Conservation (phyloP, 23 red algal species). For the Gracilariopsis chorda region DNA sequence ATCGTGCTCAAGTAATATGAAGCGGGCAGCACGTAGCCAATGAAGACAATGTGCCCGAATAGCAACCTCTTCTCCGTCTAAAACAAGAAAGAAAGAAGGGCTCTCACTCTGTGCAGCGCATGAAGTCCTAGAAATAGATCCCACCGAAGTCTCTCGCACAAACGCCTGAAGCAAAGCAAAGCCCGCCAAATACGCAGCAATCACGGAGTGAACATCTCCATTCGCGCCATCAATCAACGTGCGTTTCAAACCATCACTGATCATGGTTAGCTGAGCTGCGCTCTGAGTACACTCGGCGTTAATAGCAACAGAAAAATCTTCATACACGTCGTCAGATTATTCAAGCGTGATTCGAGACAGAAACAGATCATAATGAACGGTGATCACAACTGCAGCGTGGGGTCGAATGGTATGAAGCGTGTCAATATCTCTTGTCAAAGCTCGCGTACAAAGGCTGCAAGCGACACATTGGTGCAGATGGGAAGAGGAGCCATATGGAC, state of each 20-base stretch:
- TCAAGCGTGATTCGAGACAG: background rate
- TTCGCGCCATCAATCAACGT: background rate
- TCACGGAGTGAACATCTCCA: background rate
- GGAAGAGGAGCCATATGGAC: background rate
- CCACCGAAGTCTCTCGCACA: conserved; percentile 29
- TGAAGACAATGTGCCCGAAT: background rate
- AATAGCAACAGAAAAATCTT: conserved; percentile 20
- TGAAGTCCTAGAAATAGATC: background rate
- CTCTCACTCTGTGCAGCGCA: background rate
- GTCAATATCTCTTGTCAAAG: background rate
- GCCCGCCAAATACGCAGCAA: conserved; percentile 39
- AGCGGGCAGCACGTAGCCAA: conserved; percentile 38
- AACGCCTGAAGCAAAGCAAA: conserved; percentile 51
- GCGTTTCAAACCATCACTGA: background rate
- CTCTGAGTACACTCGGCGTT: background rate
- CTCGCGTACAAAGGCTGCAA: conserved; percentile 21
- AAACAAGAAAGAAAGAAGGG: conserved; percentile 5
- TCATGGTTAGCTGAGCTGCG: background rate
- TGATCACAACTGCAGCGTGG: conserved; percentile 8
- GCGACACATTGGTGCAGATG: background rate
- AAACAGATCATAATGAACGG: conserved; percentile 14
- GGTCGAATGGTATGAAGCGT: conserved; percentile 11
- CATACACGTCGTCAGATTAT: background rate
- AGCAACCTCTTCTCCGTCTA: conserved; percentile 52
- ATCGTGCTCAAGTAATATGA: conserved; percentile 31